Conservation (phyloP, 2,329 filamentous ascomycete genomes). For the Neophaeococcomyces mojaviensis region DNA sequence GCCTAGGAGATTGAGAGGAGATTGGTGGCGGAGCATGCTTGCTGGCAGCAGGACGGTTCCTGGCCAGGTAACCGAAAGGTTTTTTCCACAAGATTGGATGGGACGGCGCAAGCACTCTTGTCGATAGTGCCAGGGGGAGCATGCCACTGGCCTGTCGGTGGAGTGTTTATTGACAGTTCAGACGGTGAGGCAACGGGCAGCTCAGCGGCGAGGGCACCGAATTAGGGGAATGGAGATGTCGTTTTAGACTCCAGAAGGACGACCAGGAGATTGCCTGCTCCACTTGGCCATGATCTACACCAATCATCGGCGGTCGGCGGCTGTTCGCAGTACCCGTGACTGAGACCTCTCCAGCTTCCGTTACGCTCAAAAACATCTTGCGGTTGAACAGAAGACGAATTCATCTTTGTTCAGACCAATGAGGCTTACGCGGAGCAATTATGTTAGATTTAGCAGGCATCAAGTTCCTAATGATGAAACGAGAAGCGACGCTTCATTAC, state of each 20-base stretch:
- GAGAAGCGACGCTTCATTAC: too few relatives aligned
- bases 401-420: too few relatives aligned
- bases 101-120: neutral
- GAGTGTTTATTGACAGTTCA: neutral
- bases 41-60: neutral
- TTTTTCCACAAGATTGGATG: slow-evolving; percentile 1
- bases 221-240: neutral
- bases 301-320: too few relatives aligned
- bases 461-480: too few relatives aligned
- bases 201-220: neutral
- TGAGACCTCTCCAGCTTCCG: too few relatives aligned
- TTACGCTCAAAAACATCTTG: too few relatives aligned
- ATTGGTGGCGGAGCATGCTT: slow-evolving; percentile 4
- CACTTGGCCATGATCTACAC: neutral
- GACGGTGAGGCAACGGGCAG: neutral
- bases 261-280: neutral
- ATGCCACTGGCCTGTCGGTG: neutral
- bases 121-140: neutral
- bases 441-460: too few relatives aligned
- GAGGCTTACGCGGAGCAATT: too few relatives aligned
- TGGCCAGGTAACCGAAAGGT: neutral
- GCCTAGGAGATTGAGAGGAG: slow-evolving; percentile 5
- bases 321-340: too few relatives aligned
- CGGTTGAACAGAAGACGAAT: too few relatives aligned
- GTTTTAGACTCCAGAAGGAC: neutral